Evolutionary conservation across 2,329 filamentous ascomycete genomes (phyloP), one percentile per base, ranked within the genome.

Genomic region (Clonostachys chloroleuca): DNA sequence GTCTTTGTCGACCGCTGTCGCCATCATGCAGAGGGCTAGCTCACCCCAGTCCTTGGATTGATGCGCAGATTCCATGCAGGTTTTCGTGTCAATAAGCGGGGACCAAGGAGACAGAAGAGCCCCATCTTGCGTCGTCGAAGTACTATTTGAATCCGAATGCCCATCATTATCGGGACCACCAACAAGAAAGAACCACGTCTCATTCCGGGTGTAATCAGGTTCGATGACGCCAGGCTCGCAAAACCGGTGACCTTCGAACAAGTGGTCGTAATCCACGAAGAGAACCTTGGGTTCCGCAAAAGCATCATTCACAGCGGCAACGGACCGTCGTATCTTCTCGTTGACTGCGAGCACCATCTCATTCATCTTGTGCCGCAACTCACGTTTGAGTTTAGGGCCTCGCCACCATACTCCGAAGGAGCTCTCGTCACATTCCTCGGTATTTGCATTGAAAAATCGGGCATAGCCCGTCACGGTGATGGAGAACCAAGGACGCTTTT

Each of bases 161-260:
- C 44, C 33, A 14, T 36, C 59, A 45, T 72, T 73, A 45, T 75
- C 72, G 5, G 53, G 49, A 3, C 69, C 72, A 5, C 71, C 72
- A 4, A 74, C 69, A 24, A 73, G 64, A 51, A 75, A 76, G 51
- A 76, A 75, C 69, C 70, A 76, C 0, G 70, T 75, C 18, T 70
- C 69, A 17, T 59, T 61, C 33, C 69, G 62, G 5, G 54, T 52
- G 47, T 73, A 73, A 44, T 70, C 72, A 6, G 73, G 73, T 54
- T 76, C 73, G 12, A 53, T 57, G 5, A 69, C 63, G 41, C 54
- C 56, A 14, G 54, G 59, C 52, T 71, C 68, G 50, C 68, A 71
- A 49, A 70, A 75, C 6, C 73, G 68, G 52, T 75, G 72, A 5
- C 71, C 70, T 2, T 70, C 66, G 48, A 74, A 75, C 6, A 51